Evolutionary conservation across 2,329 filamentous ascomycete species (phyloP), one percentile per base, ranked within the genome.

Genomic region (Rutstroemia sp.): DNA sequence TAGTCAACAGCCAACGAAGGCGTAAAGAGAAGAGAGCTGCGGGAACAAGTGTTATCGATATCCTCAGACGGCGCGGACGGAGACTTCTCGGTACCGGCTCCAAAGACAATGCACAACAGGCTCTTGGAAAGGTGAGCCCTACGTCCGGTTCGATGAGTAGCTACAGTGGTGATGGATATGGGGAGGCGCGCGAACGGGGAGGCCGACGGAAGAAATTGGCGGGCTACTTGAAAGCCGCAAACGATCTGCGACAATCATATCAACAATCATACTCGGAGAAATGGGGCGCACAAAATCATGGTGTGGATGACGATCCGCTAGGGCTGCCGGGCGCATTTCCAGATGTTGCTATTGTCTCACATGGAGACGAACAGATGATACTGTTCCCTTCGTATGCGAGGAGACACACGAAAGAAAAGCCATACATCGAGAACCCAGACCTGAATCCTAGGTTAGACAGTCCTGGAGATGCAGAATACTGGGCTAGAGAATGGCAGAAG

Each of bases 321-420:
- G 70, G 77, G 46, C 87, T 89, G 30, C 86, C 89, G 0, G 88
- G 87, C 0, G 83, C 86, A 1, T 96, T 95, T 67, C 89, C 91
- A 0, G 87, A 96, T 63, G 87, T 89, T 17, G 82, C 87, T n/a
- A 88, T 96, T 58, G 82, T 87, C 16, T 81, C 84, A 10, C 85
- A 84, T 59, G 92, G 89, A 12, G 82, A 90, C 58, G 91, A 96
- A 70, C 89, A 97, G 73, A 89, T 99, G 84, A 83, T 99, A 9
- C 70, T 99, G 23, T 99, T 99, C 64, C 94, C 94, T 0, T 96
- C 90, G 53, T 99, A 99, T 90, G 89, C 8, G 84, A 92, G 67
- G 65, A 68, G 60, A 60, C 71, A 62, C 63, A 64, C 39, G 58
- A 63, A 71, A 17, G 59, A 61, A 34, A 57, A 65, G 23, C 59